Percentiles rank a stretch among this genome's conserved stretches.
Conservation (phyloP, 306 rosid species). For the Hylodesmum podocarpum region DNA sequence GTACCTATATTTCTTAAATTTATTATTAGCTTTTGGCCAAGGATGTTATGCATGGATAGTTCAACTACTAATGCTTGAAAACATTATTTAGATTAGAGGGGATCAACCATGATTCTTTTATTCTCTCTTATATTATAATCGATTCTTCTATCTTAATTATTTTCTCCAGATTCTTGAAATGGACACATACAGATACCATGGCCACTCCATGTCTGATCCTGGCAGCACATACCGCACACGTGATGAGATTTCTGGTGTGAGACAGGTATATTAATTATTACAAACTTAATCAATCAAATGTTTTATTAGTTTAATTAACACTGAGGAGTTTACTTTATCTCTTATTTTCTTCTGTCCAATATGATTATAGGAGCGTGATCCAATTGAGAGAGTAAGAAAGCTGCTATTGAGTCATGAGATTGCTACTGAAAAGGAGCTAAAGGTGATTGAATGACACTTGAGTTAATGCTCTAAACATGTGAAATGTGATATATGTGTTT, state of each 20-base stretch:
- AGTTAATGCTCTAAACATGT: background rate
- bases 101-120: background rate
- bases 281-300: background rate
- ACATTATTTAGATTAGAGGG: background rate
- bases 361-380: slow-evolving; percentile 81
- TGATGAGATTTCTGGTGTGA: slow-evolving; percentile 86
- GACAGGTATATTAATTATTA: slow-evolving; percentile 58
- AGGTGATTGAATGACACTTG: slow-evolving; percentile 45
- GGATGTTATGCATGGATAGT: background rate
- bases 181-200: slow-evolving; percentile 95
- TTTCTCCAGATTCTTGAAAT: slow-evolving; percentile 80
- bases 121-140: slow-evolving; percentile 7
- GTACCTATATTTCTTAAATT: background rate
- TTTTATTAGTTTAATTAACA: background rate
- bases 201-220: slow-evolving; percentile 98
- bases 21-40: background rate
- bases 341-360: background rate
- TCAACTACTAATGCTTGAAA: background rate
- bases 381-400: slow-evolving; percentile 78
- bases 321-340: slow-evolving; percentile 1
- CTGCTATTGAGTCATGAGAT: slow-evolving; percentile 60
- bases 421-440: slow-evolving; percentile 78
- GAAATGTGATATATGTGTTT: background rate
- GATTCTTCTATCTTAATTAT: slow-evolving; percentile 22
- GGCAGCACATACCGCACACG: slow-evolving; percentile 95